phyloP scores from a whole-genome alignment of 2,329 filamentous ascomycete species.

The Pseudogymnoascus sp. region DNA sequence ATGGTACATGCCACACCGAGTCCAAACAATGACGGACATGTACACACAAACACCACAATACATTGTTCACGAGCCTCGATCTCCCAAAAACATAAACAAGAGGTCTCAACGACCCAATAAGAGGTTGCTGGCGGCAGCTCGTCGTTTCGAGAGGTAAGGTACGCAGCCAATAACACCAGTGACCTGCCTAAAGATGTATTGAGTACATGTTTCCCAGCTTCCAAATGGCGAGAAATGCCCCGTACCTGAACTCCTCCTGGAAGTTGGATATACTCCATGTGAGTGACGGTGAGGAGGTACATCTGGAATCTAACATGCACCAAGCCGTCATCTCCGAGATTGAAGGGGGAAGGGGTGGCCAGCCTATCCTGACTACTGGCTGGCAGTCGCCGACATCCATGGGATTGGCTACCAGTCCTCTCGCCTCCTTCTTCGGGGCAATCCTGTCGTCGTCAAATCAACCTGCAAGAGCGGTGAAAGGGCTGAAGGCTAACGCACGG shows the following conservation, averaged over 20 bases:
- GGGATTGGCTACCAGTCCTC: background rate
- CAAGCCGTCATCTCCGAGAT: constrained; percentile 5
- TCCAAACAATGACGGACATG: background rate
- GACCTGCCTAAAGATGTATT: background rate
- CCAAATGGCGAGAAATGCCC: background rate
- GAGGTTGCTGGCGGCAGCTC: background rate
- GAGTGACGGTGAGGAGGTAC: background rate
- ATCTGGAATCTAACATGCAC: constrained; percentile 1
- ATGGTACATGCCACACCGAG: background rate
- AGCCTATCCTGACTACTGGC: background rate
- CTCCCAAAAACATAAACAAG: background rate
- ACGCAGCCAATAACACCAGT: background rate
- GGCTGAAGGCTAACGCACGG: background rate
- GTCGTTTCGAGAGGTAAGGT: constrained; percentile 4
- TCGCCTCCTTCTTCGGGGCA: background rate
- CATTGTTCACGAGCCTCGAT: constrained; percentile 5
- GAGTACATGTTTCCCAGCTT: background rate
- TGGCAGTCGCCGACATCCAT: background rate
- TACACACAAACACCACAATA: background rate
- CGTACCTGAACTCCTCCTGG: background rate
- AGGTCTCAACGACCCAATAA: background rate
- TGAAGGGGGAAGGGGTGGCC: background rate
- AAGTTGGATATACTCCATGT: background rate
- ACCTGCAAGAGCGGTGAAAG: constrained; percentile 2
- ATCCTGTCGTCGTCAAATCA: background rate